A percentile compares a stretch with the other conserved stretches of the same genome.
phyloP scores from a whole-genome alignment of 768 basidiomycete genomes.

The Candolleomyces aberdarensis region DNA sequence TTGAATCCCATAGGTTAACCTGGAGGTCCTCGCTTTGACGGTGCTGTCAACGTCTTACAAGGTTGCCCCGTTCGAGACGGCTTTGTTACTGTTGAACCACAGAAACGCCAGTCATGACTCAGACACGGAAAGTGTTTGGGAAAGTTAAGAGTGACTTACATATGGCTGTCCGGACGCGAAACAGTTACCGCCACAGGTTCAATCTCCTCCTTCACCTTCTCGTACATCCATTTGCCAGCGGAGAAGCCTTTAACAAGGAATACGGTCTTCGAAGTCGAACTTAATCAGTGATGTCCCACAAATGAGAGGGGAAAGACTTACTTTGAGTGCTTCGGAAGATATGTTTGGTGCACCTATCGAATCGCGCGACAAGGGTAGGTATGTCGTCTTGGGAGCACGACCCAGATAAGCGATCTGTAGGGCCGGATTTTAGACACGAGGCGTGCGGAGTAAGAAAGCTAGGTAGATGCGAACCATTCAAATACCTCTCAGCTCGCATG shows the following conservation, averaged over 20 bases:
- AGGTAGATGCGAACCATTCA: constrained; percentile 26
- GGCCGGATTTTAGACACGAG: not conserved
- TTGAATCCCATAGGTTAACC: constrained; percentile 35
- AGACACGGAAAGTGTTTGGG: not conserved
- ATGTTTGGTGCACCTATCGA: constrained; percentile 17
- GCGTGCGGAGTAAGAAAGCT: not conserved
- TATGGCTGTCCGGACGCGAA: constrained; percentile 44
- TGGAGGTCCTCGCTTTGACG: constrained; percentile 40
- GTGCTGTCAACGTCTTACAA: constrained; percentile 35
- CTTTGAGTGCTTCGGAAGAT: constrained; percentile 13
- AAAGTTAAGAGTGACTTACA: constrained; percentile 29
- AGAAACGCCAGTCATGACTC: not conserved
- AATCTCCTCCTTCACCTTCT: constrained; percentile 33
- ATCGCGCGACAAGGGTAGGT: constrained; percentile 8
- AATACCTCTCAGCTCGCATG: constrained; percentile 30
- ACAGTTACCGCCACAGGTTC: constrained; percentile 31
- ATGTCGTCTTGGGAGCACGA: constrained; percentile 12
- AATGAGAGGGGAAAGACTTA: too few relatives aligned
- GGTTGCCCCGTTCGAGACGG: constrained; percentile 43
- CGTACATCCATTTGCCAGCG: constrained; percentile 46
- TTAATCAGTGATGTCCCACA: not conserved
- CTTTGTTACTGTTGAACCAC: constrained; percentile 25
- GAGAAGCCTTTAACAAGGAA: constrained; percentile 53
- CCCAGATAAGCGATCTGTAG: constrained; percentile 7
- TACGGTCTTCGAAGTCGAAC: constrained; percentile 23